These are phyloP conservation scores for Wallacemonas sp. DNA, from an alignment of 208 protist genomes.

Conservation along the genomic window DNA sequence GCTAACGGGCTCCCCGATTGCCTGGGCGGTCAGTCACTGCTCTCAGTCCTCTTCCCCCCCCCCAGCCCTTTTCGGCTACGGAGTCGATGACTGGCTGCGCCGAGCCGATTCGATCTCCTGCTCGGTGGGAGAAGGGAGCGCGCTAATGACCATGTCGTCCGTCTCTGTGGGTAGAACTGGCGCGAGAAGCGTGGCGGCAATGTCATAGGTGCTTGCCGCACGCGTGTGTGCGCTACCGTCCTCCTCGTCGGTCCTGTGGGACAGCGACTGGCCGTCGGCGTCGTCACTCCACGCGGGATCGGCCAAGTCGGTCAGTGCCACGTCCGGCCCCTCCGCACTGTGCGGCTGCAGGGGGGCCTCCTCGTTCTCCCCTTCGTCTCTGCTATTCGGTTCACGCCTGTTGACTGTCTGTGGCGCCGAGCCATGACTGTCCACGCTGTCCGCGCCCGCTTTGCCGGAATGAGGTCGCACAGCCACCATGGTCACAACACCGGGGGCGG, in stretches of 20 bases:
- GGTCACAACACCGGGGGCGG: not conserved
- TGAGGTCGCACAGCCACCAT: not conserved
- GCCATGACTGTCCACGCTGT: not conserved
- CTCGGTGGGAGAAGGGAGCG: slow-evolving; percentile 7
- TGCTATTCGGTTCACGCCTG: too few relatives aligned
- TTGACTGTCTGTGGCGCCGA: too few relatives aligned
- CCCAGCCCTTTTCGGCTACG: not conserved
- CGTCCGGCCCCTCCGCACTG: too few relatives aligned
- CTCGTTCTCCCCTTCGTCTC: too few relatives aligned
- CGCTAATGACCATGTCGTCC: slow-evolving; percentile 4
- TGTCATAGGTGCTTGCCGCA: slow-evolving; percentile 6
- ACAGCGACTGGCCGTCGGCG: too few relatives aligned
- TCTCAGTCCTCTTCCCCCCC: not conserved
- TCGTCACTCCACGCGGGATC: too few relatives aligned
- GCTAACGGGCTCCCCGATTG: too few relatives aligned
- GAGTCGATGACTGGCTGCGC: not conserved
- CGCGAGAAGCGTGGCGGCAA: slow-evolving; percentile 8
- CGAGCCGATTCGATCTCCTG: not conserved
- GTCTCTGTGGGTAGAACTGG: slow-evolving; percentile 2
- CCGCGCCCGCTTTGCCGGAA: not conserved
- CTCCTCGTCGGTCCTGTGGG: not conserved
- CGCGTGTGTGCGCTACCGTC: not conserved
- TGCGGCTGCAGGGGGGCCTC: too few relatives aligned
- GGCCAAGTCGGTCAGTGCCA: too few relatives aligned
- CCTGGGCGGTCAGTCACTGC: too few relatives aligned